Conservation (phyloP, 2,329 filamentous ascomycete species). For the Fusarium sp. region DNA sequence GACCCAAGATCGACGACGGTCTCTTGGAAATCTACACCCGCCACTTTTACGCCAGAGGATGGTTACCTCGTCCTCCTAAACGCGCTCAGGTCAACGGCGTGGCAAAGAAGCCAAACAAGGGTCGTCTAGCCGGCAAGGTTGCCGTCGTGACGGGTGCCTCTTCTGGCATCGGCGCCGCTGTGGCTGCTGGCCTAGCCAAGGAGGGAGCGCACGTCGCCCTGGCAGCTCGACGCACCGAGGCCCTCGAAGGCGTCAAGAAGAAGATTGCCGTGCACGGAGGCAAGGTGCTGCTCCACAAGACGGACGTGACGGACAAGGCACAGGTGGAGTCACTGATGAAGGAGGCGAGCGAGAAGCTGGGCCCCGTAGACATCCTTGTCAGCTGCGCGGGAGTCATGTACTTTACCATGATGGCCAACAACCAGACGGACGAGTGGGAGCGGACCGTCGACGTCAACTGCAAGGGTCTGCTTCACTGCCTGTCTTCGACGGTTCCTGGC, state of each 20-base stretch:
- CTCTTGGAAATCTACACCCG: constrained; percentile 84
- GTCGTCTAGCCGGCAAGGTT: constrained; percentile 75
- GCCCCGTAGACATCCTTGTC: constrained; percentile 82
- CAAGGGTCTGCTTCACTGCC: constrained; percentile 82
- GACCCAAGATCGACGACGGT: constrained; percentile 76
- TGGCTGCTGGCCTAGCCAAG: constrained; percentile 74
- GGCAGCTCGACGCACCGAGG: constrained; percentile 77
- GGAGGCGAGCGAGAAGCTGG: constrained; percentile 71
- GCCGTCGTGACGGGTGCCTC: constrained; percentile 84
- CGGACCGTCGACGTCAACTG: constrained; percentile 88
- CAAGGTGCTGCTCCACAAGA: constrained; percentile 76
- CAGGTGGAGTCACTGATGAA: constrained; percentile 76
- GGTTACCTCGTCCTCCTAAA: constrained; percentile 74
- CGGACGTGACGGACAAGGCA: constrained; percentile 76
- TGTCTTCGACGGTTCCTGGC: constrained; percentile 75
- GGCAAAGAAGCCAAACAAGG: constrained; percentile 52
- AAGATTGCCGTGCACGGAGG: constrained; percentile 67
- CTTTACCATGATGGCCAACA: constrained; percentile 88
- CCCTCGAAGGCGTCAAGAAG: constrained; percentile 75
- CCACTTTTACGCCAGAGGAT: constrained; percentile 84
- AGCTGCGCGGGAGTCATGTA: constrained; percentile 89
- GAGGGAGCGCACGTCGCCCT: constrained; percentile 80
- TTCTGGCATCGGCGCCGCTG: constrained; percentile 82
- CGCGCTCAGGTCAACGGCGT: constrained; percentile 53
- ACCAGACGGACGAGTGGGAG: constrained; percentile 80